phyloP scores from a whole-genome alignment of 2,329 filamentous ascomycete genomes.

The Boeremia lycopersici region DNA sequence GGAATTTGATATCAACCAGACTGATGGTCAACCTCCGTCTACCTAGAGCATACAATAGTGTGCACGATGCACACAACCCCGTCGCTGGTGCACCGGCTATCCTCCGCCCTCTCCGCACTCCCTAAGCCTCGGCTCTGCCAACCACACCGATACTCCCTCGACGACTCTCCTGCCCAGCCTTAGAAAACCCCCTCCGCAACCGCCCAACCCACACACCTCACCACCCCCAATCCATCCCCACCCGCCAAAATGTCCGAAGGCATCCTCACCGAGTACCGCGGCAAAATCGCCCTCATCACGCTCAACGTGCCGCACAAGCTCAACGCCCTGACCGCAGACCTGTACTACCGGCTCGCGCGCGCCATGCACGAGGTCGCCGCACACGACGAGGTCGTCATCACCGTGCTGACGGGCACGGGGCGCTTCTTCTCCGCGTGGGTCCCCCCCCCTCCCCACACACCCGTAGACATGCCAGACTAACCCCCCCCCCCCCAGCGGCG shows the following conservation, averaged over 20 bases:
- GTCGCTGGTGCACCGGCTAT: slow-evolving; percentile 3
- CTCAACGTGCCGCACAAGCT: slow-evolving; percentile 86
- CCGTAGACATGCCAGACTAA: slow-evolving; percentile 1
- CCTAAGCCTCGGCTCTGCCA: slow-evolving; percentile 16
- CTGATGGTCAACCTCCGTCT: not conserved
- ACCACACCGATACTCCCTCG: slow-evolving; percentile 4
- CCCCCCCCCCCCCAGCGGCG: slow-evolving; percentile 64
- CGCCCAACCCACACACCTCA: not conserved
- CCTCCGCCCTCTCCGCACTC: slow-evolving; percentile 5
- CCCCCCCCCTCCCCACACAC: not conserved
- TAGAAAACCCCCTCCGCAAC: not conserved
- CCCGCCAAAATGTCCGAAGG: slow-evolving; percentile 47
- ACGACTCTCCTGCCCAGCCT: not conserved
- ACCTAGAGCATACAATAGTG: no score
- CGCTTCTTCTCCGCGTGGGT: slow-evolving; percentile 84
- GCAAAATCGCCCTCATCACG: slow-evolving; percentile 80
- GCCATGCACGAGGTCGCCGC: slow-evolving; percentile 77
- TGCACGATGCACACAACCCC: no score
- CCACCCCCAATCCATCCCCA: not conserved
- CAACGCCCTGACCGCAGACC: slow-evolving; percentile 73
- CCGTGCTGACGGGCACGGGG: slow-evolving; percentile 81
- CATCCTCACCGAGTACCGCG: slow-evolving; percentile 67
- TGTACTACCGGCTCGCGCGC: slow-evolving; percentile 79
- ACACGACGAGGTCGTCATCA: slow-evolving; percentile 81
- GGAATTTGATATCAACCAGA: not conserved